phyloP scores from a whole-genome alignment of 345 rosid species.

The Gossypium mustelinum region DNA sequence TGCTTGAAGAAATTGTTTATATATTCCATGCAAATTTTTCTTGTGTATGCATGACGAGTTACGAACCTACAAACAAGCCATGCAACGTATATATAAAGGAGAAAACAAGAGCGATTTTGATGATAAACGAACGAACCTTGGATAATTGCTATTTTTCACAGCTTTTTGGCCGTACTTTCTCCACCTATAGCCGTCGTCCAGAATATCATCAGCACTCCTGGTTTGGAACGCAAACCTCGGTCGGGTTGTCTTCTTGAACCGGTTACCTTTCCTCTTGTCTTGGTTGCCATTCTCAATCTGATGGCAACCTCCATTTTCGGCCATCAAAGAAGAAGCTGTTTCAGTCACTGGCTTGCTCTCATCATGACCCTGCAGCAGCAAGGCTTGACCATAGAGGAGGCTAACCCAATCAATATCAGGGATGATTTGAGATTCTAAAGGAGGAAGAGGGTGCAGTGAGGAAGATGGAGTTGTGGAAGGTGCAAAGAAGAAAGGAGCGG shows the following conservation, averaged over 20 bases:
- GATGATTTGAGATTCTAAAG: slow-evolving; percentile 22
- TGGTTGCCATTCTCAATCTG: slow-evolving; percentile 20
- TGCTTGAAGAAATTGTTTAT: too few relatives aligned
- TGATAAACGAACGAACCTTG: slow-evolving; percentile 41
- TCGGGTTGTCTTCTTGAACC: slow-evolving; percentile 31
- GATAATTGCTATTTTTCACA: slow-evolving; percentile 54
- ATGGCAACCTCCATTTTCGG: slow-evolving; percentile 20
- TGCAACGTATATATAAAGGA: not conserved
- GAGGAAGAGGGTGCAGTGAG: slow-evolving; percentile 19
- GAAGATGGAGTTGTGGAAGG: slow-evolving; percentile 27
- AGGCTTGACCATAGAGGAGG: slow-evolving; percentile 39
- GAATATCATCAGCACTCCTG: slow-evolving; percentile 55
- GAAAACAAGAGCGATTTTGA: not conserved
- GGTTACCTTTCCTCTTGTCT: slow-evolving; percentile 31
- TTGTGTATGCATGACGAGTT: not conserved
- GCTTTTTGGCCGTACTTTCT: slow-evolving; percentile 71
- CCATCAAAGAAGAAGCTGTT: not conserved
- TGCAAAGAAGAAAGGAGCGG: slow-evolving; percentile 23
- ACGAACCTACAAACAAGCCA: too few relatives aligned
- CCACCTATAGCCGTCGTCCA: slow-evolving; percentile 79
- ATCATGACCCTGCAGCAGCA: not conserved
- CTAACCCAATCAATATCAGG: slow-evolving; percentile 47
- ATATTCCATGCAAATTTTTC: not conserved
- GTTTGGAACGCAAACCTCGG: slow-evolving; percentile 69
- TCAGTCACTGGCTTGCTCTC: slow-evolving; percentile 24